phyloP scores from a whole-genome alignment of 1,139 yeast genomes.

The Saccharomycopsis hybrid region DNA sequence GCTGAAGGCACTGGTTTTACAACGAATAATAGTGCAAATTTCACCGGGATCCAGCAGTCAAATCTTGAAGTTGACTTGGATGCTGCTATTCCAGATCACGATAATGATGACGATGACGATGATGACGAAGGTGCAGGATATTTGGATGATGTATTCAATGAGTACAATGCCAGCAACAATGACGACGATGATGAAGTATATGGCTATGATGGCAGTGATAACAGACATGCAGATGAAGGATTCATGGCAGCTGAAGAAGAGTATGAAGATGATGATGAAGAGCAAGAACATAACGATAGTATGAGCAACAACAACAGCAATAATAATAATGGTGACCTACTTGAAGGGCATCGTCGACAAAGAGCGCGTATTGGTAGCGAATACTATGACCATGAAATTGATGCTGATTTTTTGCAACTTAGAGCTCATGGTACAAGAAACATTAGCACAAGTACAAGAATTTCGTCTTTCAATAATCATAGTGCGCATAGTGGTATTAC shows the following conservation, averaged over 20 bases:
- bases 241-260: conserved; percentile 22
- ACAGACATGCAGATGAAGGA: conserved; percentile 10
- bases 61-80: conserved; percentile 36
- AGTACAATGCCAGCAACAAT: conserved; percentile 29
- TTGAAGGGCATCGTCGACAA: too few relatives aligned
- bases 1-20: conserved; percentile 20
- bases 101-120: conserved; percentile 29
- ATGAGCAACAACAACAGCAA: neutral
- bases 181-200: conserved; percentile 28
- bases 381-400: neutral
- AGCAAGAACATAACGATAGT: neutral
- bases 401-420: conserved; percentile 4
- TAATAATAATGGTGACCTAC: neutral
- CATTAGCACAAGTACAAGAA: conserved; percentile 18
- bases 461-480: conserved; percentile 14
- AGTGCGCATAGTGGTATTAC: too few relatives aligned
- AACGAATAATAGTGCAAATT: conserved; percentile 1
- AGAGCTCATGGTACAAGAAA: conserved; percentile 12
- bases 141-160: conserved; percentile 24
- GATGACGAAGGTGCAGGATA: conserved; percentile 23
- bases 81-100: conserved; percentile 43
- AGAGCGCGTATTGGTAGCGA: too few relatives aligned
- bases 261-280: conserved; percentile 14
- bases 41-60: conserved; percentile 17
- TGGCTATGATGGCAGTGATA: conserved; percentile 22